Base-by-base conservation (phyloP, 495 filamentous ascomycete genomes). In the Emericellopsis terricola region DNA sequence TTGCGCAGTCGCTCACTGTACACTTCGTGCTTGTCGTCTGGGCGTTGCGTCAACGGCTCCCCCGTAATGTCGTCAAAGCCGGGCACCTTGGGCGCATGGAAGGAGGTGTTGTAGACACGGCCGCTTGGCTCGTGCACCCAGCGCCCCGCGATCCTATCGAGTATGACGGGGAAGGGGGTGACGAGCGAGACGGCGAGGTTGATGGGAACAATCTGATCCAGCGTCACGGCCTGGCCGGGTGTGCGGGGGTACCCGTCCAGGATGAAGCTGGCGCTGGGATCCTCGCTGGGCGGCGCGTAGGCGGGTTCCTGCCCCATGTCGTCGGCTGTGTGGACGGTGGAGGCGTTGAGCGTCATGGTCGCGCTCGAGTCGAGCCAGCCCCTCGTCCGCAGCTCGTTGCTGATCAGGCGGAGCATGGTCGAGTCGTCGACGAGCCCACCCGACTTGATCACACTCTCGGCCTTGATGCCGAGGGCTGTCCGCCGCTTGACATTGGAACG, bases 201-300 rank as follows among this genome's bases (percentile, higher is more conserved):
- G 43, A 97, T 83, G 2, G 84, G 81, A 21, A 97, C 71, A 9
- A 92, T 62, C 6, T 58, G 56, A 47, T 89, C 86, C 16, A 97
- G 57, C 27, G 71, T 73, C 29, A 57, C 43, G 9, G 89, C 89
- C 56, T 97, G 89, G 2, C 59, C 38, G 2, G 78, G 74, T 13
- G 84, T 97, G 39, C 89, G 79, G 3, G 89, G 89, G 55, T 96
- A 97, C 15, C 89, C 89, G 50, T 97, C 89, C 31, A 97, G 77
- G 40, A 97, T 73, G 52, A 96, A 97, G 11, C 82, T 92, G 15
- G 86, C 81, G 9, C 69, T 58, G 0, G 89, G 74, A 38, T 73
- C 68, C 29, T 89, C 66, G 29, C 73, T 74, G 11, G 57, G 38
- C 14, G 50, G 53, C 29, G 52, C 48, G 10, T 40, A 27, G 5